Base-by-base conservation (phyloP, 805 yeast genomes). In the Scheffersomyces lignosus region DNA sequence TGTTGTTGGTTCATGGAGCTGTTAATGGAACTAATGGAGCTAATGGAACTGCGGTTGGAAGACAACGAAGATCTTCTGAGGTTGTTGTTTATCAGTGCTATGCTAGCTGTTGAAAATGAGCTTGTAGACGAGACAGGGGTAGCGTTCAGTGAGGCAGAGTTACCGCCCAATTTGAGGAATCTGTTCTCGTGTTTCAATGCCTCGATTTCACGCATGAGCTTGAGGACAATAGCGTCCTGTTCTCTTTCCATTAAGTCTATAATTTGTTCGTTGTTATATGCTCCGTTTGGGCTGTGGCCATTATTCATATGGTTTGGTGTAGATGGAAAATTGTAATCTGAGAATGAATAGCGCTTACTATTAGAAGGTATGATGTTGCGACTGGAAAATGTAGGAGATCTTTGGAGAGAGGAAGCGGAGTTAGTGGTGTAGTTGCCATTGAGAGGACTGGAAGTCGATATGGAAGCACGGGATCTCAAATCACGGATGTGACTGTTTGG, bases 201-300 rank as follows among this genome's bases (percentile, higher is more conserved):
- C 17, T 66, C 66, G 24, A 83, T 81, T 52, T 83, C 87, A 36
- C 75, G 72, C 78, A 81, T 81, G 28, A 83, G 62, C 54, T 73
- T 75, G 51, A 82, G 62, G 14, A 83, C 89, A 16, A 82, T 80
- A 2, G 85, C 87, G 51, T 83, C 90, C 54, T 83, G 89, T 58
- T 83, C 88, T 35, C 80, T 69, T 49, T 83, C 90, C 80, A 83
- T 77, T 24, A 70, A 53, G 51, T 79, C 81, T 26, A 79, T 71
- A 14, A 77, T 65, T 43, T 77, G 75, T 18, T 73, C 81, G 6
- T 70, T 64, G 26, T 61, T 62, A 6, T 20, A 20, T 7, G 24
- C 7, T 18, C 34, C 29, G 16, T 22, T 26, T 4, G 38, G 33
- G 12, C 33, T 27, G n/a, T n/a, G n/a, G n/a, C n/a, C n/a, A n/a